phyloP scores from a whole-genome alignment of 441 rosid genomes.

The Hura crepitans region DNA sequence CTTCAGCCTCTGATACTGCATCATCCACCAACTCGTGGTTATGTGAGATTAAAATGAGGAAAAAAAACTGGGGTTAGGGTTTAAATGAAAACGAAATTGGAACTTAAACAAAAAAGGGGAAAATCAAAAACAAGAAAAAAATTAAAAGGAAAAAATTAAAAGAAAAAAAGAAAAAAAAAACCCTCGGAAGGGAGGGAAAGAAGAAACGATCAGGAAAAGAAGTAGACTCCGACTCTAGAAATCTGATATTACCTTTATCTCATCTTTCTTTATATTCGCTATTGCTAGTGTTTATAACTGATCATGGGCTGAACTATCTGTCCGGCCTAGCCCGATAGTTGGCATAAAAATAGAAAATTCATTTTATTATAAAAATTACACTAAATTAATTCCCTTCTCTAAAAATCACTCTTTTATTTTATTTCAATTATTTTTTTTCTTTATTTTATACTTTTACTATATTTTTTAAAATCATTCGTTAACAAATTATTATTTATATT shows the following conservation, averaged over 20 bases:
- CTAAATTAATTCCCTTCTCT: too few relatives aligned
- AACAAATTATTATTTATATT: too few relatives aligned
- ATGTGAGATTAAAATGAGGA: background rate
- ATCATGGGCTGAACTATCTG: too few relatives aligned
- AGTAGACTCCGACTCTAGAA: background rate
- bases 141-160: background rate
- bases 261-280: background rate
- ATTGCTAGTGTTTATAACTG: too few relatives aligned
- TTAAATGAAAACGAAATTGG: background rate
- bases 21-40: conserved; percentile 17
- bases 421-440: too few relatives aligned
- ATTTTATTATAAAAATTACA: too few relatives aligned
- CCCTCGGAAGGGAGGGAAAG: conserved; percentile 29
- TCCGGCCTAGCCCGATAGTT: too few relatives aligned
- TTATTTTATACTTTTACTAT: too few relatives aligned
- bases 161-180: background rate
- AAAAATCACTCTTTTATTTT: too few relatives aligned
- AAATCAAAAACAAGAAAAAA: background rate
- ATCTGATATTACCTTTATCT: background rate
- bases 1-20: conserved; percentile 47
- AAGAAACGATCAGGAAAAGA: conserved; percentile 1
- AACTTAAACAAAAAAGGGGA: background rate
- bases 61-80: conserved; percentile 9
- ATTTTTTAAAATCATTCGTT: too few relatives aligned
- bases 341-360: too few relatives aligned